phyloP scores from a whole-genome alignment of 768 basidiomycete genomes.

The Boletus sp. region DNA sequence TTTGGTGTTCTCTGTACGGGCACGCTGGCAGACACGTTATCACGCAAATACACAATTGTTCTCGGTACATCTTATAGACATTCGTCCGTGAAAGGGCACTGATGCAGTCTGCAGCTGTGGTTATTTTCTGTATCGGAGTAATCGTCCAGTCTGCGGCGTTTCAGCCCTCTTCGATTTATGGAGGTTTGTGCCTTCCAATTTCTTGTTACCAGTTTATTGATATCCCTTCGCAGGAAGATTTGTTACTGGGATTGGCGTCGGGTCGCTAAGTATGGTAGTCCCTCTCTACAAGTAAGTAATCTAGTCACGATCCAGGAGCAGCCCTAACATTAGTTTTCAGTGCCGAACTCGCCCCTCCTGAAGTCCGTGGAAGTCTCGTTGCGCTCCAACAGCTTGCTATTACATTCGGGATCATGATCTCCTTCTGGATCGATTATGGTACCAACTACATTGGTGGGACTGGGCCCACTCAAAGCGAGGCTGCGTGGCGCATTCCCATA shows the following conservation, averaged over 20 bases:
- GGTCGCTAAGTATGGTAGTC: conserved; percentile 79
- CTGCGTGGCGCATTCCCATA: conserved; percentile 75
- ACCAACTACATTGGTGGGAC: conserved; percentile 74
- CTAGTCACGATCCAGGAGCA: not conserved
- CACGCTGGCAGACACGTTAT: conserved; percentile 67
- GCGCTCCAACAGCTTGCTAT: conserved; percentile 82
- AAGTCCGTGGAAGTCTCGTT: conserved; percentile 77
- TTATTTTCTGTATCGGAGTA: conserved; percentile 67
- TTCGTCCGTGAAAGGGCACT: not conserved
- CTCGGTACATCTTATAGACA: conserved; percentile 37
- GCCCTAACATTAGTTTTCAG: conserved; percentile 7
- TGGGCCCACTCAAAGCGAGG: conserved; percentile 51
- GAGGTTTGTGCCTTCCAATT: conserved; percentile 34
- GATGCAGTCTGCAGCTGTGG: conserved; percentile 41
- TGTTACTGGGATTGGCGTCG: conserved; percentile 77
- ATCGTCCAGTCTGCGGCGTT: conserved; percentile 65
- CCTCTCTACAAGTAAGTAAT: conserved; percentile 61
- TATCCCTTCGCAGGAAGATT: conserved; percentile 47
- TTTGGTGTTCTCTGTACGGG: conserved; percentile 71
- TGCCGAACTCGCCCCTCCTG: conserved; percentile 67
- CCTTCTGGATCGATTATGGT: conserved; percentile 46
- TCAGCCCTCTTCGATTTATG: conserved; percentile 60
- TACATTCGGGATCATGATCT: conserved; percentile 73
- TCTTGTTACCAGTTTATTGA: not conserved
- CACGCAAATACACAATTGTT: conserved; percentile 69